phyloP scores from a whole-genome alignment of 2,329 filamentous ascomycete species.

The Ophiostoma sp. region DNA sequence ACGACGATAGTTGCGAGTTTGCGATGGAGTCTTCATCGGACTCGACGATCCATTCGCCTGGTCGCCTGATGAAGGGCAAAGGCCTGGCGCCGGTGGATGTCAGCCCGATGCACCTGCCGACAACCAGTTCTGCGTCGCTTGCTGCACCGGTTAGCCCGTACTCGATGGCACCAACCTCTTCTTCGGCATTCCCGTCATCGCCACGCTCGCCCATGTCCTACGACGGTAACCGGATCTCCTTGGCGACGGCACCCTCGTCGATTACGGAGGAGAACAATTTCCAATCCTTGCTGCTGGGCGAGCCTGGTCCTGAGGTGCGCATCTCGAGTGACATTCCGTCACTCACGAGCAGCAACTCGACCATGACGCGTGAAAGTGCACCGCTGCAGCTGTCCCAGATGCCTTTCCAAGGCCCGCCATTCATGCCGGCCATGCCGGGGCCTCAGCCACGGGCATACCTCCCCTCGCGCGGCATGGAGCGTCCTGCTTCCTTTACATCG shows the following conservation, averaged over 20 bases:
- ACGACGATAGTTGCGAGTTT: conserved; percentile 24
- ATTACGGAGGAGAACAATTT: conserved; percentile 66
- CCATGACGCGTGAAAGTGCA: conserved; percentile 64
- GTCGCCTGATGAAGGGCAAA: conserved; percentile 38
- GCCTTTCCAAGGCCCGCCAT: conserved; percentile 39
- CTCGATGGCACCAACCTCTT: conserved; percentile 56
- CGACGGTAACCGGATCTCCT: conserved; percentile 65
- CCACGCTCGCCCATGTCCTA: conserved; percentile 64
- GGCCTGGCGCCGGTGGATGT: conserved; percentile 50
- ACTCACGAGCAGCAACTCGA: conserved; percentile 69
- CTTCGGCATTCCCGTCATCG: conserved; percentile 58
- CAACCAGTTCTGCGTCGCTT: conserved; percentile 38
- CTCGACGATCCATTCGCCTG: conserved; percentile 43
- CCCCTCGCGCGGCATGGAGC: conserved; percentile 46
- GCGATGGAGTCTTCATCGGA: conserved; percentile 35
- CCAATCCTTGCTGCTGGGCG: conserved; percentile 65
- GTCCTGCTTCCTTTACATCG: conserved; percentile 57
- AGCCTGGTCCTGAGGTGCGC: conserved; percentile 66
- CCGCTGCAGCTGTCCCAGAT: conserved; percentile 36
- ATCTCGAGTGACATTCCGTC: conserved; percentile 68
- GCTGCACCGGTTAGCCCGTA: conserved; percentile 58
- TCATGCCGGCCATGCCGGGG: conserved; percentile 19
- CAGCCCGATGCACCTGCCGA: conserved; percentile 41
- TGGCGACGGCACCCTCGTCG: conserved; percentile 71
- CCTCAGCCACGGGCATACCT: conserved; percentile 45